Base-by-base conservation (phyloP, 2,329 filamentous ascomycete genomes). In the Colletotrichum sp. region DNA sequence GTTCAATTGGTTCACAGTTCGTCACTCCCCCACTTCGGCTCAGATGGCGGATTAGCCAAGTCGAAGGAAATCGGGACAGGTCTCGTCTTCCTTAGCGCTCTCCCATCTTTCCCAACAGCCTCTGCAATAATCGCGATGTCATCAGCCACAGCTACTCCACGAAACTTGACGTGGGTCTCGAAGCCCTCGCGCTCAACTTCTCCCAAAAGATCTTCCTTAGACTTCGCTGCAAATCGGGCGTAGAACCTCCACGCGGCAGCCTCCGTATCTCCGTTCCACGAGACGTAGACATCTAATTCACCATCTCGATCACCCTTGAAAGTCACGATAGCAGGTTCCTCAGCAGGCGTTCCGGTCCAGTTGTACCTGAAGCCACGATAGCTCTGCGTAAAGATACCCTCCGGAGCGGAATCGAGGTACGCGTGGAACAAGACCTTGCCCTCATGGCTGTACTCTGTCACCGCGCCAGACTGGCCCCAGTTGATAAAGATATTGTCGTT, bases 211-310 rank as follows among this genome's bases (percentile, higher is more conserved):
- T 24, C 6, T 52, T 21, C 43, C 43, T 0, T 48, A 0, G 38
- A 48, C 0, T 0, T 0, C 3, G 18, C 38, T n/a, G 38, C 9
- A 48, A 0, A 7, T 0, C 18, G 38, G 9, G 18, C 38, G 18
- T 48, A 48, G 38, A 48, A 12, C 9, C 9, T 48, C 38, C 38
- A 48, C 38, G 6, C 0, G 1, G 38, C 18, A n/a, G 38, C 18
- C 38, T 48, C 38, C 6, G 38, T 48, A 12, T 48, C 38, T 0
- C 38, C 38, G 9, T 48, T 48, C 18, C 38, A 48, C 18, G 18
- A 48, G 9, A n/a, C 3, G 3, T 48, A 48, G 0, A 48, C 9
- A 48, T 48, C 18, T n/a, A 52, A 52, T 0, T 52, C n/a, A 8
- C n/a, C n/a, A 52, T 1, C 2, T 52, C 0, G n/a, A 1, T 0